Base-by-base conservation (phyloP, 2,329 filamentous ascomycete species). In the Colletotrichum neosansevieriae region DNA sequence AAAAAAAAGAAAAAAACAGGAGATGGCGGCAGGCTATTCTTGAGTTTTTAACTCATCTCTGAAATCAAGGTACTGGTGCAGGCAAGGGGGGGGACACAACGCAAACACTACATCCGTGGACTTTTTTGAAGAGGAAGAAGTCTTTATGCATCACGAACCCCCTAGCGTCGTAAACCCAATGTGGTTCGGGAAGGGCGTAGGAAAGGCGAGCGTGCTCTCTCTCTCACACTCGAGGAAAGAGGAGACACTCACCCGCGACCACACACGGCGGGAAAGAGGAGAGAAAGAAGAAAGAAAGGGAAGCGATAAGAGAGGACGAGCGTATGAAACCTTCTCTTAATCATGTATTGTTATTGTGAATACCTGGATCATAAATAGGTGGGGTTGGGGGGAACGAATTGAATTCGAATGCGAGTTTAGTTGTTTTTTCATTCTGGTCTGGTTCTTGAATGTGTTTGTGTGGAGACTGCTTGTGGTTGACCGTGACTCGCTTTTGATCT, bases 271-370 rank as follows among this genome's bases (percentile, higher is more conserved):
- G 24, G 4, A 29, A 29, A 42, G 34, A 47, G 17, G 50, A 29
- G 6, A 24, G 44, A 29, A 17, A 12, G 40, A 17, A 42, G 50
- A 44, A 59, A 47, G 11, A 38, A 6, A 24, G 12, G 11, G 7
- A 21, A 38, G 57, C 54, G 54, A 29, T n/a, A 47, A 60, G 44
- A 64, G 51, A 47, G 53, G 53, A 69, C 42, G 54, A 66, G 66
- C 54, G 66, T 54, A 66, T 56, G 56, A 65, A 65, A 24, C 42
- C 29, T 59, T 50, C 60, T 54, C 58, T 45, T 58, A 54, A 60
- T 59, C 61, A 45, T 71, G 69, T 71, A 71, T 44, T 71, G 67
- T 38, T 71, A 71, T 57, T 70, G 61, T 71, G 67, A 63, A 67
- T 62, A 66, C 54, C 61, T 70, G 67, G 69, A 58, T 57, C 58